Evolutionary conservation across 2,329 filamentous ascomycete genomes (phyloP), one percentile per base, ranked within the genome.

Genomic region (Diplodia seriata): DNA sequence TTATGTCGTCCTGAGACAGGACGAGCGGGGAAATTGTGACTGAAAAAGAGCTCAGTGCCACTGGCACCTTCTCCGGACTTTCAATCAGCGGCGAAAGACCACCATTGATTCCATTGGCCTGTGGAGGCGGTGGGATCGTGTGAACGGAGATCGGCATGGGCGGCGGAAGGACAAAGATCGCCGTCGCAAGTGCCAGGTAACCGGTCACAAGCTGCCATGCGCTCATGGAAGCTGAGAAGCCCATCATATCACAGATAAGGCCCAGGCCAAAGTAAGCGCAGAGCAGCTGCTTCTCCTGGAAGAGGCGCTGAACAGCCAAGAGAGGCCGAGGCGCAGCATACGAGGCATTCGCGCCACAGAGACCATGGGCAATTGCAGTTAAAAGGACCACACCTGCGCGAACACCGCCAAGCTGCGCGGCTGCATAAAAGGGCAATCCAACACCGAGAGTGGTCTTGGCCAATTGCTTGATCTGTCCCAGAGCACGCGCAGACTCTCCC

Each of bases 401-500:
- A 68, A 83, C 80, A 14, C 84, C 85, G 9, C 86, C 86, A 14
- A 88, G 74, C 68, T 86, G 82, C 70, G 86, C 79, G 0, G 84
- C 76, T 9, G 86, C 84, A 72, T 86, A 88, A 72, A 87, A 85
- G 0, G 87, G 87, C 36, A 89, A 72, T 3, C 80, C 76, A 26
- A 85, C 73, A 20, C 82, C 78, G 36, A 79, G 68, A n/a, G 79
- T 72, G 61, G 78, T 81, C 20, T 75, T 71, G 18, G 77, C 61
- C 20, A 78, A 74, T 47, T 68, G 56, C 56, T 68, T 18, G 68
- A 57, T 33, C 29, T 47, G 64, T 26, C 64, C 51, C 70, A 43
- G 26, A 54, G 53, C 57, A 47, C 40, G 38, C 18, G 54, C 54
- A 49, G 57, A 59, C 54, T 55, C 55, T 23, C 47, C 55, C 11